These are phyloP conservation scores for Dactylellina cionopaga DNA, from an alignment of 2,329 filamentous ascomycete species.

Conservation along the genomic window DNA sequence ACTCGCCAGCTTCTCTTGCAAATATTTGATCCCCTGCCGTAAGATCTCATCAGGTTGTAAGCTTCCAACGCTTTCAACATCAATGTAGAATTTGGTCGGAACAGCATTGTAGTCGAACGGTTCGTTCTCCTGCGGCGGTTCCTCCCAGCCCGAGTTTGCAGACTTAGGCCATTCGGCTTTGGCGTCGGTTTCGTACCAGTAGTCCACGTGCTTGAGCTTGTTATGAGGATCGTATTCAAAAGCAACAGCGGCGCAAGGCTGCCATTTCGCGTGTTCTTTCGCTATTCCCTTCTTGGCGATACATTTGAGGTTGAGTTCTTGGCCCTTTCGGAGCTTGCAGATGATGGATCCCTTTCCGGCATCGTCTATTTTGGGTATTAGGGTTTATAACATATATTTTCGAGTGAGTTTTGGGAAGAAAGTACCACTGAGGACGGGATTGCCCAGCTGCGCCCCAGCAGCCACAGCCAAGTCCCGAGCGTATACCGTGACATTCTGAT, in stretches of 20 bases:
- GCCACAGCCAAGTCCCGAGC: slow-evolving; percentile 83
- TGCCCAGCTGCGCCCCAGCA: slow-evolving; percentile 56
- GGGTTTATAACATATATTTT: slow-evolving; percentile 73
- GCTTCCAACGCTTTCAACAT: slow-evolving; percentile 87
- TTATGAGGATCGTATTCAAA: slow-evolving; percentile 99
- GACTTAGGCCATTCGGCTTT: slow-evolving; percentile 87
- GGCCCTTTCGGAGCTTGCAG: slow-evolving; percentile 86
- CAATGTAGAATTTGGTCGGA: slow-evolving; percentile 87
- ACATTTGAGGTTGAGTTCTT: slow-evolving; percentile 89
- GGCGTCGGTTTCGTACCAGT: slow-evolving; percentile 92
- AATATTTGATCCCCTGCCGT: slow-evolving; percentile 83
- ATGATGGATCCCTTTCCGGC: slow-evolving; percentile 85
- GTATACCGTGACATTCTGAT: slow-evolving; percentile 93
- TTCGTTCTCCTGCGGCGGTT: slow-evolving; percentile 81
- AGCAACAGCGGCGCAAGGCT: slow-evolving; percentile 86
- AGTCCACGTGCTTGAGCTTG: slow-evolving; percentile 87
- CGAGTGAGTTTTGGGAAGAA: slow-evolving; percentile 74
- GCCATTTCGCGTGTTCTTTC: slow-evolving; percentile 99
- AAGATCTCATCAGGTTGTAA: slow-evolving; percentile 91
- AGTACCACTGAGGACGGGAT: slow-evolving; percentile 55
- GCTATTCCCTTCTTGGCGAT: slow-evolving; percentile 98
- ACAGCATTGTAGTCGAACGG: slow-evolving; percentile 90
- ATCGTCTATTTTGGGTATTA: slow-evolving; percentile 75
- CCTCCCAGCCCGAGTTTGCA: slow-evolving; percentile 81
- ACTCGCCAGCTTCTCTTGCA: slow-evolving; percentile 88